These are phyloP conservation scores for Albugo laibachii DNA, from an alignment of 352 stramenopile genomes.

Conservation along the genomic window DNA sequence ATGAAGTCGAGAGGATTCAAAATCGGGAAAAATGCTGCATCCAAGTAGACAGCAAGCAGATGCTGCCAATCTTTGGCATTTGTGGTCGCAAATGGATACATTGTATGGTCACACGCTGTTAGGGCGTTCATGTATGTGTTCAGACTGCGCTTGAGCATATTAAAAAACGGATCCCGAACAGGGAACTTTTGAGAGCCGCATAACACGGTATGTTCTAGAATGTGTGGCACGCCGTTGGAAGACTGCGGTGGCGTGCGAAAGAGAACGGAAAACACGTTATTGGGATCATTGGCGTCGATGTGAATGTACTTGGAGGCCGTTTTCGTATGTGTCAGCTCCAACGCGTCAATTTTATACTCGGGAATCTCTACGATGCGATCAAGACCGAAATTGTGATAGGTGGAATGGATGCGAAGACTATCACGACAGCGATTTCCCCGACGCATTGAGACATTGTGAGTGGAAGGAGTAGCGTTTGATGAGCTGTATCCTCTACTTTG, in stretches of 20 bases:
- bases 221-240: conserved; percentile 95
- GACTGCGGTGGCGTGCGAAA: conserved; percentile 94
- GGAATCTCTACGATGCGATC: conserved; percentile 20
- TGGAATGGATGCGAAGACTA: too few species aligned
- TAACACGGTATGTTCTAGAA: conserved; percentile 92
- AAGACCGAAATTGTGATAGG: conserved; percentile 63
- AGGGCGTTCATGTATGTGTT: conserved; percentile 99
- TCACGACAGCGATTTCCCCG: too few species aligned
- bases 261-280: conserved; percentile 84
- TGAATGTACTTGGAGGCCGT: conserved; percentile 67
- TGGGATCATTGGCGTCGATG: conserved; percentile 58
- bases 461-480: too few species aligned
- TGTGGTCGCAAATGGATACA: conserved; percentile 96
- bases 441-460: too few species aligned
- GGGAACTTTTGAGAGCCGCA: conserved; percentile 93
- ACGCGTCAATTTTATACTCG: conserved; percentile 64
- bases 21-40: conserved; percentile 93
- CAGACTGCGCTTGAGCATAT: conserved; percentile 95
- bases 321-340: conserved; percentile 49
- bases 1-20: conserved; percentile 57
- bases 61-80: conserved; percentile 97
- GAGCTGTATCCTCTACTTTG: too few species aligned
- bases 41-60: conserved; percentile 92
- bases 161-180: conserved; percentile 97
- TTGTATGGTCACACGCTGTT: conserved; percentile 96